phyloP scores from a whole-genome alignment of 345 rosid genomes.

The Brassica incana region DNA sequence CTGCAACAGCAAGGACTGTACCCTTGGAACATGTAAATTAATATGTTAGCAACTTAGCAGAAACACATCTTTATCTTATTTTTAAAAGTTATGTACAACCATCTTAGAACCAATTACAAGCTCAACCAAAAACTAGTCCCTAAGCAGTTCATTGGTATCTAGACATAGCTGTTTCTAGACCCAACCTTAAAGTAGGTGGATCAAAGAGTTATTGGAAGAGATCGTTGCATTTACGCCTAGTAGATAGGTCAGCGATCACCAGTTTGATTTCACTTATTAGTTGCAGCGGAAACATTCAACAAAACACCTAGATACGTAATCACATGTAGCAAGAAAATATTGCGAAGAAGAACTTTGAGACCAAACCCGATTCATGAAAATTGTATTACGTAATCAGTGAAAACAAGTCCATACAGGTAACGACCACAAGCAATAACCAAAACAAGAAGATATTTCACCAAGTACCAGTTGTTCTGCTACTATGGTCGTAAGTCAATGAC shows the following conservation, averaged over 20 bases:
- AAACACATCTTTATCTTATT: not conserved
- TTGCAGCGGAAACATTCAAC: not conserved
- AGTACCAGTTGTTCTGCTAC: not conserved
- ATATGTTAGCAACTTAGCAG: constrained; percentile 20
- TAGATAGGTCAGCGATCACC: not conserved
- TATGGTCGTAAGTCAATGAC: not conserved
- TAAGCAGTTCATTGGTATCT: not conserved
- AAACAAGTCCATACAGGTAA: not conserved
- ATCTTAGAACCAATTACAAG: constrained; percentile 3
- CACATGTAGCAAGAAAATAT: not conserved
- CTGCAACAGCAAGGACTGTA: constrained; percentile 91
- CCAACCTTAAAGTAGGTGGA: too few relatives aligned
- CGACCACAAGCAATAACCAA: not conserved
- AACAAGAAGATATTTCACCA: not conserved
- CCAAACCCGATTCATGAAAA: not conserved
- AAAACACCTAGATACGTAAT: not conserved
- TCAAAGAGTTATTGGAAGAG: too few relatives aligned
- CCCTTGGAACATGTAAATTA: constrained; percentile 50
- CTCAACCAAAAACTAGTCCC: not conserved
- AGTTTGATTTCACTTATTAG: not conserved
- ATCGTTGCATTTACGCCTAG: too few relatives aligned
- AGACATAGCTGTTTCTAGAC: not conserved
- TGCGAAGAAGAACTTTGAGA: not conserved
- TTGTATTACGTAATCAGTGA: not conserved
- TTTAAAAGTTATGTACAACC: not conserved